Percentiles rank a stretch among this genome's conserved stretches.
phyloP scores from a whole-genome alignment of 163 green algal genomes.

The Botryococcus braunii region DNA sequence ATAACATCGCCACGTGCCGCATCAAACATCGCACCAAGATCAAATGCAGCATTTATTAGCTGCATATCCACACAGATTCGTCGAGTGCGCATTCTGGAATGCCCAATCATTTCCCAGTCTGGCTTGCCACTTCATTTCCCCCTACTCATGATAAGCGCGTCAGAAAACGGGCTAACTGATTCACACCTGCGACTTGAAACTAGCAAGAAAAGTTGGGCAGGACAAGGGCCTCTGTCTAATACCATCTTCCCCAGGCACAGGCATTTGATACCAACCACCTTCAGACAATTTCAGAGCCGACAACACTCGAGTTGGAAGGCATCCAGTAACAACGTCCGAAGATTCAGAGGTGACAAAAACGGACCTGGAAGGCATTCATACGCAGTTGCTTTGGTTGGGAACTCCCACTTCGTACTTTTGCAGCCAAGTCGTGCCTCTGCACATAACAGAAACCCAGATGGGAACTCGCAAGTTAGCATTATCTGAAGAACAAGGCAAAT shows the following conservation, averaged over 20 bases:
- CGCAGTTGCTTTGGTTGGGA: neutral
- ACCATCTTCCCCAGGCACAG: neutral
- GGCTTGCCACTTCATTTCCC: neutral
- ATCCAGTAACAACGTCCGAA: neutral
- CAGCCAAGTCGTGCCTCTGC: neutral
- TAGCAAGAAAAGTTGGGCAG: too few species aligned
- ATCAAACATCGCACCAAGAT: constrained; percentile 40
- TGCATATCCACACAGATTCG: neutral
- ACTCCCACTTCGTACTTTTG: neutral
- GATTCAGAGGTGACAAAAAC: neutral
- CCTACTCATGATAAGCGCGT: neutral
- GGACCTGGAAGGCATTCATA: constrained; percentile 10
- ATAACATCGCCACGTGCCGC: constrained; percentile 26
- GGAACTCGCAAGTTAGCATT: too few species aligned
- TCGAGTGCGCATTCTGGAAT: neutral
- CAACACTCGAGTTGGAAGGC: neutral
- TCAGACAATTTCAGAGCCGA: neutral
- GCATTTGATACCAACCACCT: neutral
- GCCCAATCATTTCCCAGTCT: neutral
- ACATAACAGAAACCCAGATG: too few species aligned
- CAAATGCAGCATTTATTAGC: constrained; percentile 28
- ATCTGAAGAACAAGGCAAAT: neutral
- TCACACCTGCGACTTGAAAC: too few species aligned
- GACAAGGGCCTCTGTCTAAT: too few species aligned
- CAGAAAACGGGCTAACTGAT: too few species aligned